phyloP scores from a whole-genome alignment of 75 land plant genomes.

The Gnetum montanum region DNA sequence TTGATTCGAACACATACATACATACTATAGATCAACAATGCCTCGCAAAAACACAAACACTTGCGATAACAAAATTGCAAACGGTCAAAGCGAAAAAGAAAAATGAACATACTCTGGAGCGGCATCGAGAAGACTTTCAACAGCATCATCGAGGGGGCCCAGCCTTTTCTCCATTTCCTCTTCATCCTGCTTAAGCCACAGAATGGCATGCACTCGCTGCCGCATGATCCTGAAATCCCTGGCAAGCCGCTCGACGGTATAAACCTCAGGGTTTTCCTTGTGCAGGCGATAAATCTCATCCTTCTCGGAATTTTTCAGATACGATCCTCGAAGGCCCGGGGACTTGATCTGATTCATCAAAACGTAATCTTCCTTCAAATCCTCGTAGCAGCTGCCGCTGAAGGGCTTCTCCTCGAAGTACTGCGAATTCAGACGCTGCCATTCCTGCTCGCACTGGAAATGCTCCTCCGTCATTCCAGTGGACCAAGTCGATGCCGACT shows the following conservation, averaged over 20 bases:
- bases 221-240: conserved; percentile 76
- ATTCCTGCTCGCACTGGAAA: not conserved
- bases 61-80: not conserved
- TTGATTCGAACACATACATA: too few species aligned
- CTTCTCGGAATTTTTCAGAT: conserved; percentile 73
- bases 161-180: conserved; percentile 78
- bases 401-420: conserved; percentile 8
- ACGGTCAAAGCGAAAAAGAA: not conserved
- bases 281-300: conserved; percentile 77
- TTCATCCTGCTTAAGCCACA: conserved; percentile 88
- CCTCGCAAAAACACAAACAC: conserved; percentile 1
- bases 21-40: too few species aligned
- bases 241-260: conserved; percentile 76
- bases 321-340: conserved; percentile 74
- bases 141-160: conserved; percentile 74
- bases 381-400: conserved; percentile 19
- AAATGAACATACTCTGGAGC: conserved; percentile 61
- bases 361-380: conserved; percentile 15
- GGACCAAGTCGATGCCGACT: conserved; percentile 34
- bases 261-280: conserved; percentile 73
- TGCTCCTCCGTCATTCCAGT: conserved; percentile 47
- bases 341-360: conserved; percentile 49
- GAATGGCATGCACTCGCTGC: conserved; percentile 90
- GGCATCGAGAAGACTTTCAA: conserved; percentile 58
- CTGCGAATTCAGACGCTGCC: conserved; percentile 16